Conservation (phyloP, 257 asterid genomes). For the Asclepias syriaca region DNA sequence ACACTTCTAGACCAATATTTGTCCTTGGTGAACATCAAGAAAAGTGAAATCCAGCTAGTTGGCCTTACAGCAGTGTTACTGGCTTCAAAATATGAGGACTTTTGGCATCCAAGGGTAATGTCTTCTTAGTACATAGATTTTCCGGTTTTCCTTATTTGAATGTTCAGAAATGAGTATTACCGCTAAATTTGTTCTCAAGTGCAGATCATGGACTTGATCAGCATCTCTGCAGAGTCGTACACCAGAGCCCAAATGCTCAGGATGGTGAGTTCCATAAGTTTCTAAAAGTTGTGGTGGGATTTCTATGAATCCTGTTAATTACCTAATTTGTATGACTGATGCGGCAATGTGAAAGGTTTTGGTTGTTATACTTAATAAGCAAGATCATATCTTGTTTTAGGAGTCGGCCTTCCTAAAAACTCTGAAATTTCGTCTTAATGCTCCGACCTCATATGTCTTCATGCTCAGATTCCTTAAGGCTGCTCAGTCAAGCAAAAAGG, state of each 20-base stretch:
- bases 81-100: conserved; percentile 97
- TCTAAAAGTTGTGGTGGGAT: background rate
- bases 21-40: conserved; percentile 57
- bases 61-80: conserved; percentile 90
- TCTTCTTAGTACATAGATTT: conserved; percentile 16
- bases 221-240: conserved; percentile 80
- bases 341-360: background rate
- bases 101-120: conserved; percentile 92
- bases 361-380: conserved; percentile 4
- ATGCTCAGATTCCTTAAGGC: conserved; percentile 94
- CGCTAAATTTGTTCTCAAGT: conserved; percentile 14
- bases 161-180: conserved; percentile 1
- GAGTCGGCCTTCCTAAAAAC: conserved; percentile 62
- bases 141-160: conserved; percentile 7
- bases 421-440: conserved; percentile 84
- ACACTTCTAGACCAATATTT: conserved; percentile 69
- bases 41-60: conserved; percentile 78
- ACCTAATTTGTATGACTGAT: background rate
- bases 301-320: background rate
- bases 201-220: conserved; percentile 76
- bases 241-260: conserved; percentile 75
- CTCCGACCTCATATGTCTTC: conserved; percentile 91
- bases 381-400: conserved; percentile 37
- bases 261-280: conserved; percentile 49
- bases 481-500: conserved; percentile 68